Conservation (phyloP, 306 rosid genomes). For the Rosa persica region DNA sequence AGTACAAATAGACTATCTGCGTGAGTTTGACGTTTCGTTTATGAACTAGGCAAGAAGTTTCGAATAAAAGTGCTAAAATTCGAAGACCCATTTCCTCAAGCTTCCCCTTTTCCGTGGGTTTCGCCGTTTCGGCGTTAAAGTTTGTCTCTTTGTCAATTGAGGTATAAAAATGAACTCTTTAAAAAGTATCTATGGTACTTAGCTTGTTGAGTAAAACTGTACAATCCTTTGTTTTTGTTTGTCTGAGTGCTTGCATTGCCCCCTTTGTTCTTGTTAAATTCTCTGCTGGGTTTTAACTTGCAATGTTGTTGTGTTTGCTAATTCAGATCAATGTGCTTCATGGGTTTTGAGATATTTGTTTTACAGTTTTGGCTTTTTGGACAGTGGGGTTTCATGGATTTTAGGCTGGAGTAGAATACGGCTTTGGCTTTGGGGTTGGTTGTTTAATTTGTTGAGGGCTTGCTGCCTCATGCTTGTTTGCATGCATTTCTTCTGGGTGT, state of each 20-base stretch:
- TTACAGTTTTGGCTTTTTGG: not conserved
- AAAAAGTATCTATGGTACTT: not conserved
- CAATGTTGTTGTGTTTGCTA: not conserved
- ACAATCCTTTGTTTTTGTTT: not conserved
- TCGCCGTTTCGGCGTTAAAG: not conserved
- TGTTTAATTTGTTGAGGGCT: not conserved
- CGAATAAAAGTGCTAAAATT: not conserved
- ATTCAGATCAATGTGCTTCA: not conserved
- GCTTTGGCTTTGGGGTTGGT: not conserved
- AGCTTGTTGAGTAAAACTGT: not conserved
- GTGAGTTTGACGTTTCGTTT: no score
- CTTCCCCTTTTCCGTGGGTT: constrained; percentile 45
- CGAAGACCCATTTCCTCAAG: constrained; percentile 57
- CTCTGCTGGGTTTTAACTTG: not conserved
- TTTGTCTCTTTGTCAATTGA: constrained; percentile 37
- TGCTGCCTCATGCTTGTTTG: not conserved
- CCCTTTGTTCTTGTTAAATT: not conserved
- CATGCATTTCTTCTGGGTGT: not conserved
- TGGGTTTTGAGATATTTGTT: not conserved
- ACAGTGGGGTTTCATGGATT: not conserved
- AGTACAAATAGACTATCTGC: no score
- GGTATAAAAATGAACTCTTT: constrained; percentile 29
- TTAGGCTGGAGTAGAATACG: not conserved
- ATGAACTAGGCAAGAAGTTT: no score
- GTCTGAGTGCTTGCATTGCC: not conserved